These are phyloP conservation scores for Chlamydomonas sp. DNA, from an alignment of 139 green algal genomes.

Conservation along the genomic window DNA sequence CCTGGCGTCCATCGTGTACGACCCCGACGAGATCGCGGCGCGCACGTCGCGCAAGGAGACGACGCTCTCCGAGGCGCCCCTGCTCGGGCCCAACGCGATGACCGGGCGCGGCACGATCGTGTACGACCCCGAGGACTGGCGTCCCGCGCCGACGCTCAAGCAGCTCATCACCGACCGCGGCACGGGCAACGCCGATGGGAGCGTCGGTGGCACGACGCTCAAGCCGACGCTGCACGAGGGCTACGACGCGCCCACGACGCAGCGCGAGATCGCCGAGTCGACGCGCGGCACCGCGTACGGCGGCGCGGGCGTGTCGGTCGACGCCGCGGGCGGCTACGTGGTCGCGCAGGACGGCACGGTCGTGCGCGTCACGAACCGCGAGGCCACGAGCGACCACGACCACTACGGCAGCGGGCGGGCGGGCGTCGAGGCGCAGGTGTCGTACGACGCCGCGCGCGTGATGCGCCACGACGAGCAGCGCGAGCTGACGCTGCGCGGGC, in stretches of 20 bases:
- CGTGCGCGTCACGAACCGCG: not conserved
- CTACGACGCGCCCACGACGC: not conserved
- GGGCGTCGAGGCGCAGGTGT: not conserved
- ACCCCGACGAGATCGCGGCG: conserved; percentile 8
- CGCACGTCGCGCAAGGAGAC: conserved; percentile 6
- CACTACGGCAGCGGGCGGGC: not conserved
- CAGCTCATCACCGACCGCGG: not conserved
- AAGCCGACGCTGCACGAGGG: too few species aligned
- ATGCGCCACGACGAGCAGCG: not conserved
- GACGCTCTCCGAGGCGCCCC: not conserved
- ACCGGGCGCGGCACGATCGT: not conserved
- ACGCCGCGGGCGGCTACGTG: conserved; percentile 1
- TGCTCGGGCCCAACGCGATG: not conserved
- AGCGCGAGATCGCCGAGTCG: not conserved
- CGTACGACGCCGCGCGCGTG: not conserved
- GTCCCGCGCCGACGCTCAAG: not conserved
- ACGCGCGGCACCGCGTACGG: not conserved
- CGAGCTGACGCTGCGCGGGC: not conserved
- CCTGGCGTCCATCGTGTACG: not conserved
- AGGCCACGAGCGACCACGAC: conserved; percentile 5
- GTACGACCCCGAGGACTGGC: conserved; percentile 8
- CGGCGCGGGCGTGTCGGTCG: not conserved
- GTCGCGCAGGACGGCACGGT: not conserved
- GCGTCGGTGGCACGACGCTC: conserved; percentile 9
- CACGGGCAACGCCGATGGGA: not conserved